phyloP scores from a whole-genome alignment of 176 grass and related monocot species.

The Triticum aestivum region DNA sequence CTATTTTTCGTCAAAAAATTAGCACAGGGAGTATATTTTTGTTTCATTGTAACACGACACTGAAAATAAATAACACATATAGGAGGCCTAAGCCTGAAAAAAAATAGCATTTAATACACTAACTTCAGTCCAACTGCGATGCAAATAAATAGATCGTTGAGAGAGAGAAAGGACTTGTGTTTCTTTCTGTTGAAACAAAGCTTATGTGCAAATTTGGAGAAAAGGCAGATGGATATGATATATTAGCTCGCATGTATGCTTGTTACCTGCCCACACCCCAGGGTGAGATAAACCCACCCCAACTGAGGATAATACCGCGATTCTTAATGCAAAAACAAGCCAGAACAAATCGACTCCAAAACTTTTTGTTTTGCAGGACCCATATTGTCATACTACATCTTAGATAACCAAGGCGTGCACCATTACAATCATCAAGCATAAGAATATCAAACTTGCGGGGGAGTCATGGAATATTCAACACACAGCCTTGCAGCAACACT shows the following conservation, averaged over 20 bases:
- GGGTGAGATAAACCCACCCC: neutral
- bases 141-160: neutral
- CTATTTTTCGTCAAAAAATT: constrained; percentile 40
- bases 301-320: neutral
- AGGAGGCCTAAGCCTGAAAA: neutral
- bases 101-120: neutral
- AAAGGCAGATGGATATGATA: neutral
- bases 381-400: too few species aligned
- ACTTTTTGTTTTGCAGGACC: too few species aligned
- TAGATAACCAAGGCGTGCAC: neutral
- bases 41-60: neutral
- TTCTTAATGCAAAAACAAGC: neutral
- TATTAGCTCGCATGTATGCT: neutral
- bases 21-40: constrained; percentile 9
- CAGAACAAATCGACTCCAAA: too few species aligned
- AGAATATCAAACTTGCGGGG: neutral
- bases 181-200: neutral
- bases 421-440: neutral
- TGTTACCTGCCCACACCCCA: neutral
- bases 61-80: constrained; percentile 3
- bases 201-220: neutral
- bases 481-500: neutral
- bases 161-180: neutral
- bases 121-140: neutral
- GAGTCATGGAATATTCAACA: neutral